Evolutionary conservation across 768 basidiomycete species (phyloP).

Genomic region (Ephemerocybe angulata): DNA sequence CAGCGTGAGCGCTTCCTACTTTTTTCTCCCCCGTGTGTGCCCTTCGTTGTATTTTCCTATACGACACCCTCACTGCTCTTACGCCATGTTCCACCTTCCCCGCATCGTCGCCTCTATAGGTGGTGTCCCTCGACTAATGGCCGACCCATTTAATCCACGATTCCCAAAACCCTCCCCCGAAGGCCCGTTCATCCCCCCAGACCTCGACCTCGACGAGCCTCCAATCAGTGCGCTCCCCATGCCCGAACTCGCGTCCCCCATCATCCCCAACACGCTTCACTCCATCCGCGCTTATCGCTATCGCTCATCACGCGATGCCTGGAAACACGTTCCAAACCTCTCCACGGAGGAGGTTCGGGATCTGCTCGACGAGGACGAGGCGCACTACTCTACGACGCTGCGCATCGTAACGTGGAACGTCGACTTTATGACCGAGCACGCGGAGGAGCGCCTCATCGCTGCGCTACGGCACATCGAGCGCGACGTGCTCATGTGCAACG

Average conservation of each 20-base stretch:
- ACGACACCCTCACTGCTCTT: neutral
- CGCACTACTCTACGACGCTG: constrained; percentile 40
- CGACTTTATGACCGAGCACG: constrained; percentile 39
- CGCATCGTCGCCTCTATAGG: neutral
- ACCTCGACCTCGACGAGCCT: too few species aligned
- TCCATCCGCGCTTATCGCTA: constrained; percentile 38
- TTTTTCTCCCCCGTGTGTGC: neutral
- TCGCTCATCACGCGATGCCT: constrained; percentile 34
- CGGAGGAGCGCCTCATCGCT: constrained; percentile 41
- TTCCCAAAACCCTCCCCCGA: neutral
- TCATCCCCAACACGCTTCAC: constrained; percentile 28
- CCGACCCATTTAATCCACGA: neutral
- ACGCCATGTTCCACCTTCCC: neutral
- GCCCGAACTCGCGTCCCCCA: constrained; percentile 1
- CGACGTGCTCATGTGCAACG: constrained; percentile 46
- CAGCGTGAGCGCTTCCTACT: neutral
- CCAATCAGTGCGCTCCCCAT: neutral
- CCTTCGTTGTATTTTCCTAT: neutral
- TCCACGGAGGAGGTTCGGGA: constrained; percentile 22
- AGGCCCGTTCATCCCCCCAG: constrained; percentile 17
- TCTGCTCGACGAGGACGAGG: constrained; percentile 23
- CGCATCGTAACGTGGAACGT: constrained; percentile 73
- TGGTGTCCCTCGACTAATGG: neutral
- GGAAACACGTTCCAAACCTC: constrained; percentile 42
- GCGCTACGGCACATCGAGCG: constrained; percentile 54